Base-by-base conservation (phyloP, 2,329 filamentous ascomycete species). In the Trichoderma koningii region DNA sequence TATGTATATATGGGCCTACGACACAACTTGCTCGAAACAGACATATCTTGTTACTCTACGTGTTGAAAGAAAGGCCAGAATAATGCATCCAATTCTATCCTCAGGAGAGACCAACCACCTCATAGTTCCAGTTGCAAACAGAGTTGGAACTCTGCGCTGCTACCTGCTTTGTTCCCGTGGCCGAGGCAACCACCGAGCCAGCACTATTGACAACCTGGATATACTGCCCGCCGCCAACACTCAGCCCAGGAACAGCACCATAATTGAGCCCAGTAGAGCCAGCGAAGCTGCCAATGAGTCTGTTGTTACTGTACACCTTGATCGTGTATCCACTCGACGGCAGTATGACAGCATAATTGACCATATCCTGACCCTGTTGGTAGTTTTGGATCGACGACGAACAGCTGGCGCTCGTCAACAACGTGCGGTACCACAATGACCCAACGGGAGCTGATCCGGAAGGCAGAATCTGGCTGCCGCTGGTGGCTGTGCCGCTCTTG, bases 141-240 rank as follows among this genome's bases (percentile, higher is more conserved):
- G 59, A 21, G n/a, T 53, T 62, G 23, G 59, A 50, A 14, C 59
- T 62, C 59, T 62, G 48, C 5, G 59, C 48, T 3, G 47, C 14
- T 19, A 62, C 59, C 14, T 53, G 59, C 48, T 62, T 62, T 19
- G 59, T 62, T n/a, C 59, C 59, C 5, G 59, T 62, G 23, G 59
- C 59, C 15, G 59, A 44, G 19, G 60, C 60, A 63, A 63, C 41
- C 17, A 63, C 50, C 15, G 50, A 44, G 6, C 60, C 50, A 7
- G 60, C 60, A 12, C 41, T 38, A 15, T 63, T 63, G 26, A 63
- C n/a, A 15, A 63, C 42, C 21, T 63, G 60, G 30, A 63, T 52
- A 47, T 19, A 63, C 28, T 63, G 60, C 21, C 60, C 60, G 9
- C 50, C 28, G 5, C 60, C 60, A 23, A 55, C 41, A 7, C 26